phyloP scores from a whole-genome alignment of 495 filamentous ascomycete genomes.

The Penicillium diatomitis region DNA sequence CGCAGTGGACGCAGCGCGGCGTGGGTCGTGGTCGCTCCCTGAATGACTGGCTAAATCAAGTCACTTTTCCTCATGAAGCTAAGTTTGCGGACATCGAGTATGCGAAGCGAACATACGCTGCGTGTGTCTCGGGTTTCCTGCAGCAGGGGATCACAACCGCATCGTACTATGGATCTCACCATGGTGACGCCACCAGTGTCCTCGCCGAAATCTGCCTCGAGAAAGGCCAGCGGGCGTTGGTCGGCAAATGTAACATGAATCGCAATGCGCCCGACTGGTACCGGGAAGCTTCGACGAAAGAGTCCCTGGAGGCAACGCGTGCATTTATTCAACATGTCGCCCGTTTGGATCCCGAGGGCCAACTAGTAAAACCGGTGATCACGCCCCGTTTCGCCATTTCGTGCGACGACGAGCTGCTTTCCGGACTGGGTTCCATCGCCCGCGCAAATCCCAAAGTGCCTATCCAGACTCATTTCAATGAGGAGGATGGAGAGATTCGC shows the following conservation, averaged over 20 bases:
- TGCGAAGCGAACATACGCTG: conserved; percentile 42
- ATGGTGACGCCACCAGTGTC: conserved; percentile 47
- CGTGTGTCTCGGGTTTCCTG: conserved; percentile 48
- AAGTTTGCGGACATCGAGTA: conserved; percentile 45
- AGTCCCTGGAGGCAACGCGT: conserved; percentile 44
- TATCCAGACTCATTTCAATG: conserved; percentile 59
- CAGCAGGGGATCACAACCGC: conserved; percentile 58
- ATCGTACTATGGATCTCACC: conserved; percentile 53
- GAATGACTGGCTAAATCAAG: conserved; percentile 48
- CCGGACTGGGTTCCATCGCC: conserved; percentile 44
- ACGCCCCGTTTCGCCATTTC: conserved; percentile 58
- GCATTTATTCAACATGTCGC: conserved; percentile 40
- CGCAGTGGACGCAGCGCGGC: conserved; percentile 54
- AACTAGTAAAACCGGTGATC: conserved; percentile 46
- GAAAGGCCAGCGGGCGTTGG: conserved; percentile 52
- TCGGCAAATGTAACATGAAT: conserved; percentile 61
- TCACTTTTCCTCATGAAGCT: conserved; percentile 57
- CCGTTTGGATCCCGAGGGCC: conserved; percentile 10
- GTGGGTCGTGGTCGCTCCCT: conserved; percentile 49
- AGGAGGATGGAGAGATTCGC: conserved; percentile 46
- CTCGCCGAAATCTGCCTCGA: conserved; percentile 49
- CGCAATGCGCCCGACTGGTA: conserved; percentile 53
- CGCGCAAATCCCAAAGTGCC: conserved; percentile 40
- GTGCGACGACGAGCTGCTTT: conserved; percentile 44
- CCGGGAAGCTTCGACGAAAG: conserved; percentile 37